These are phyloP conservation scores for Epichloe bromicola DNA, from an alignment of 2,329 filamentous ascomycete genomes.

Conservation along the genomic window DNA sequence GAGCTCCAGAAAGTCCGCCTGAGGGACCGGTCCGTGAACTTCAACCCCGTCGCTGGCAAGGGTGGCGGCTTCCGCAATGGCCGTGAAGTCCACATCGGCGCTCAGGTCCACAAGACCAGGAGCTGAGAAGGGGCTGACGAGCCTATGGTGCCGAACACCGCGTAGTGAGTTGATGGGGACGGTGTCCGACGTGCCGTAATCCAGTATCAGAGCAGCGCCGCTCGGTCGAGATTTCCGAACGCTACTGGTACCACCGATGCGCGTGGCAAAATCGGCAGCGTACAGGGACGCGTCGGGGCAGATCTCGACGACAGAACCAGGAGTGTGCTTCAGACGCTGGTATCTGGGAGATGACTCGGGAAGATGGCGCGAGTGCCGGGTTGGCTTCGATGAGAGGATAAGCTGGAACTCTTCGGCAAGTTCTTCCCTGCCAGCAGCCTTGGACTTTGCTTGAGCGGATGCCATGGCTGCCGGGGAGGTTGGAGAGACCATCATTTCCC, in stretches of 20 bases:
- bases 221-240: conserved; percentile 48
- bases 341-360: conserved; percentile 74
- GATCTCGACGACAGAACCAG: conserved; percentile 70
- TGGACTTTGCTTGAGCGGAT: conserved; percentile 39
- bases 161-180: conserved; percentile 83
- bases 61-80: conserved; percentile 70
- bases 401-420: conserved; percentile 75
- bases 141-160: conserved; percentile 67
- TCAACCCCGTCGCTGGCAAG: conserved; percentile 68
- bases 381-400: conserved; percentile 59
- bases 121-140: conserved; percentile 64
- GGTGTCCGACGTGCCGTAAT: conserved; percentile 71
- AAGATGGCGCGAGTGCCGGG: conserved; percentile 73
- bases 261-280: conserved; percentile 64
- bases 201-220: conserved; percentile 86
- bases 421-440: conserved; percentile 29
- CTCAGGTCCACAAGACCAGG: conserved; percentile 80
- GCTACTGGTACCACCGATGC: conserved; percentile 59
- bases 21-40: conserved; percentile 82
- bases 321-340: conserved; percentile 52
- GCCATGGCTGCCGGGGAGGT: conserved; percentile 43
- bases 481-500: conserved; percentile 66
- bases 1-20: conserved; percentile 62
- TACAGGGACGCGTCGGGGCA: conserved; percentile 79
- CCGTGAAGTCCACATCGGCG: conserved; percentile 87